Percentiles rank a stretch among this genome's conserved stretches.
These are phyloP conservation scores for Ceratocystis albifundus DNA, from an alignment of 2,329 filamentous ascomycete genomes.

Conservation along the genomic window DNA sequence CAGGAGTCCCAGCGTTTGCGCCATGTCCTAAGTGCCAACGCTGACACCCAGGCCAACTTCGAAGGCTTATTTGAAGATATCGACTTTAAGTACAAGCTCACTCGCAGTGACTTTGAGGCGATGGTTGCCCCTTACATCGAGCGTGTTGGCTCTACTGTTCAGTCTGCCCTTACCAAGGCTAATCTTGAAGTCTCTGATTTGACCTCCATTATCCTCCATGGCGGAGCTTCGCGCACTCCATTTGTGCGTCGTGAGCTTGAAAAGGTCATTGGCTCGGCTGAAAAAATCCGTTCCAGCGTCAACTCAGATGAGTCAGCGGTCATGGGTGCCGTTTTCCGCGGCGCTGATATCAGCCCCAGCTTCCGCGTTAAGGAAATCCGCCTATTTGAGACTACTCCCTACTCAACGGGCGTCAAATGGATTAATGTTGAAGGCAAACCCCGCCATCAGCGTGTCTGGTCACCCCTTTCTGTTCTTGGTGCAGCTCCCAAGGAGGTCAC, in stretches of 20 bases:
- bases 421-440: slow-evolving; percentile 54
- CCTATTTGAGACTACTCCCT: slow-evolving; percentile 63
- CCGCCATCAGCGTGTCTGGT: slow-evolving; percentile 73
- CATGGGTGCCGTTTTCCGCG: slow-evolving; percentile 90
- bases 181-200: slow-evolving; percentile 63
- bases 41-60: slow-evolving; percentile 66
- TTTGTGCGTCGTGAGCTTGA: slow-evolving; percentile 89
- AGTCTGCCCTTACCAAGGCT: slow-evolving; percentile 61
- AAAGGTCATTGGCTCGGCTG: slow-evolving; percentile 54
- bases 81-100: slow-evolving; percentile 86
- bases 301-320: slow-evolving; percentile 95
- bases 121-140: slow-evolving; percentile 57
- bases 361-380: slow-evolving; percentile 98
- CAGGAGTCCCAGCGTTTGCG: slow-evolving; percentile 82
- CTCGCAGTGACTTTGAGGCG: slow-evolving; percentile 67
- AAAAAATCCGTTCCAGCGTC: slow-evolving; percentile 84
- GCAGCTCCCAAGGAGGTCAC: slow-evolving; percentile 70
- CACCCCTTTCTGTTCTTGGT: slow-evolving; percentile 61
- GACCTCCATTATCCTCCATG: slow-evolving; percentile 85
- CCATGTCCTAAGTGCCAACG: slow-evolving; percentile 87
- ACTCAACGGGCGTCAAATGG: slow-evolving; percentile 67
- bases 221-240: slow-evolving; percentile 78
- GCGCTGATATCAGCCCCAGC: slow-evolving; percentile 79
- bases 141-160: slow-evolving; percentile 57
- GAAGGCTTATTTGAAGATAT: slow-evolving; percentile 86